Evolutionary conservation across 768 basidiomycete genomes (phyloP).

Genomic region (Tephrocybe sp.): DNA sequence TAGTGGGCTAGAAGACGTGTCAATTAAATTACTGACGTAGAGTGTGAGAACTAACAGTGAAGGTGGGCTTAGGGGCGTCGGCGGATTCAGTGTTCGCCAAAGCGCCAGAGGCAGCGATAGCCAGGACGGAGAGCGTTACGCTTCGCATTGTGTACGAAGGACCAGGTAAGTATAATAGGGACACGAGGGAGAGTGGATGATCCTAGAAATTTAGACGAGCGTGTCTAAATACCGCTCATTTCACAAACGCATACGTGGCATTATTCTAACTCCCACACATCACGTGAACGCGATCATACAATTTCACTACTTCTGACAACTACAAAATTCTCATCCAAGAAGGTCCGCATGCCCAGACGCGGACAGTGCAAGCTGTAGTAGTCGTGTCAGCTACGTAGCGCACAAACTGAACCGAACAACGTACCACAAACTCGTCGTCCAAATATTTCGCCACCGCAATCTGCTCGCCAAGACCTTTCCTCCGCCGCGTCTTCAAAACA

Average conservation of each 20-base stretch:
- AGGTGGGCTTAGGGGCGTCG: constrained; percentile 60
- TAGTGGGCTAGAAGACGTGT: constrained; percentile 55
- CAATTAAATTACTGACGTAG: constrained; percentile 8
- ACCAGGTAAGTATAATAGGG: constrained; percentile 38
- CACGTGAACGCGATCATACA: constrained; percentile 32
- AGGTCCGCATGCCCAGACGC: constrained; percentile 96
- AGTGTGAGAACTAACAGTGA: constrained; percentile 52
- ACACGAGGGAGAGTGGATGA: constrained; percentile 36
- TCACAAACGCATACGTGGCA: constrained; percentile 43
- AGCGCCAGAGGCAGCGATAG: constrained; percentile 63
- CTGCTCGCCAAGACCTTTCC: constrained; percentile 96
- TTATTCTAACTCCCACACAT: constrained; percentile 35
- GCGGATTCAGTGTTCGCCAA: constrained; percentile 55
- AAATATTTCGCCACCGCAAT: constrained; percentile 97
- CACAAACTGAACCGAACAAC: constrained; percentile 33
- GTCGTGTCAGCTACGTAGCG: constrained; percentile 10
- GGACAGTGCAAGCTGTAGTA: constrained; percentile 78
- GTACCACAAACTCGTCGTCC: constrained; percentile 93
- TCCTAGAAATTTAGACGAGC: constrained; percentile 22
- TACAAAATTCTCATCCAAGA: constrained; percentile 48
- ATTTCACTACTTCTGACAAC: constrained; percentile 1
- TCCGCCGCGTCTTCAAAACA: constrained; percentile 92
- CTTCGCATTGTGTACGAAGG: constrained; percentile 88
- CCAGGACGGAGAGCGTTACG: constrained; percentile 79
- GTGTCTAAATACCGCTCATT: constrained; percentile 36